These are phyloP conservation scores for Aethionema arabicum DNA, from an alignment of 345 rosid species.

Conservation along the genomic window DNA sequence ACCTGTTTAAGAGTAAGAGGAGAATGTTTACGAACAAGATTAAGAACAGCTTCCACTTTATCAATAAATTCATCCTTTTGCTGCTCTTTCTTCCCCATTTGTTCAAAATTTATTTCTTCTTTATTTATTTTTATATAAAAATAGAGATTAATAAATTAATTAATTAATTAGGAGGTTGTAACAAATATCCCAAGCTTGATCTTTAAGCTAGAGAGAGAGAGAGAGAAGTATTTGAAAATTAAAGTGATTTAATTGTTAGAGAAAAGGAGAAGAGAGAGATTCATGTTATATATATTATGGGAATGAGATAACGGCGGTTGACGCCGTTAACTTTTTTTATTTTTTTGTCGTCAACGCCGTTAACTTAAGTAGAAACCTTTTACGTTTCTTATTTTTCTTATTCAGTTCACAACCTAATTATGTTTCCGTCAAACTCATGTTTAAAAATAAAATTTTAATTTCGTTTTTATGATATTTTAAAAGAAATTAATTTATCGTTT, in stretches of 20 bases:
- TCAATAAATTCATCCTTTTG: conserved; percentile 27
- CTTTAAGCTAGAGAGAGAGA: too few species aligned
- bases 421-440: too few species aligned
- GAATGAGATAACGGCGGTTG: conserved; percentile 29
- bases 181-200: conserved; percentile 38
- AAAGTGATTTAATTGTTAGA: conserved; percentile 24
- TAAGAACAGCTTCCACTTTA: conserved; percentile 71
- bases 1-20: conserved; percentile 90
- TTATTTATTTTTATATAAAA: neutral
- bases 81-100: conserved; percentile 79
- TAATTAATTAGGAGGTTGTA: conserved; percentile 17
- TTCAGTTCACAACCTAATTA: neutral
- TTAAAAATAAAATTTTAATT: too few species aligned
- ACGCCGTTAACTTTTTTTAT: conserved; percentile 28
- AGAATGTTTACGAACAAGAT: conserved; percentile 71
- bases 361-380: neutral
- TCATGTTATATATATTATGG: conserved; percentile 34
- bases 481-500: too few species aligned
- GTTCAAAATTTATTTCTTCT: conserved; percentile 15
- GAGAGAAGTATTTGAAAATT: conserved; percentile 24
- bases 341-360: neutral
- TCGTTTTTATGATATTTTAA: too few species aligned
- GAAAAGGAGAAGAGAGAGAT: conserved; percentile 27
- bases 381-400: neutral
- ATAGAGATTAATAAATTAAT: neutral